These are phyloP conservation scores for Geosmithia flava DNA, from an alignment of 2,329 filamentous ascomycete genomes.

Conservation along the genomic window DNA sequence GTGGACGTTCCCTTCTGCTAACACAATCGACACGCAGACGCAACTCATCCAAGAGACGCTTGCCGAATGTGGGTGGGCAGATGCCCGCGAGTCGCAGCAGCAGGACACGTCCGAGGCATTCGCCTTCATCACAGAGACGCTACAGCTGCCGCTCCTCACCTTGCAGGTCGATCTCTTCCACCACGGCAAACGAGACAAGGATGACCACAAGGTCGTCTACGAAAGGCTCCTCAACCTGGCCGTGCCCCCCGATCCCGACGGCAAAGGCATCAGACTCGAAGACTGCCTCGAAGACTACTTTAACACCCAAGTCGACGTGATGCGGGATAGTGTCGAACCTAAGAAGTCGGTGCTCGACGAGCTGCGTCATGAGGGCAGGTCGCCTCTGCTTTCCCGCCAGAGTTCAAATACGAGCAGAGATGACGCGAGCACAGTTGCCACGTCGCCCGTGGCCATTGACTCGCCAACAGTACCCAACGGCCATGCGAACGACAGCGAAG, in stretches of 20 bases:
- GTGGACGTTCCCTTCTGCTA: conserved; percentile 2
- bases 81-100: conserved; percentile 64
- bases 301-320: conserved; percentile 85
- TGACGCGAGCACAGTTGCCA: conserved; percentile 17
- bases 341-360: conserved; percentile 25
- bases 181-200: conserved; percentile 69
- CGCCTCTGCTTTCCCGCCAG: conserved; percentile 17
- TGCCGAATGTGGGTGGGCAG: conserved; percentile 77
- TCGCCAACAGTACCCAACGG: not conserved
- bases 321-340: conserved; percentile 53
- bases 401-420: conserved; percentile 16
- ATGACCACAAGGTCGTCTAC: conserved; percentile 91
- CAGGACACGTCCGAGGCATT: conserved; percentile 96
- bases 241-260: conserved; percentile 64
- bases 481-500: not conserved
- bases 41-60: conserved; percentile 71
- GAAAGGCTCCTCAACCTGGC: conserved; percentile 85
- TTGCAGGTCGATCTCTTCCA: conserved; percentile 93
- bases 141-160: conserved; percentile 77
- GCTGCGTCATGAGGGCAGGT: conserved; percentile 8
- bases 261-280: conserved; percentile 65
- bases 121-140: conserved; percentile 80
- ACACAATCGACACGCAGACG: conserved; percentile 38
- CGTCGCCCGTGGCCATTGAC: conserved; percentile 16
- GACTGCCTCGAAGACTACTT: conserved; percentile 91